These are phyloP conservation scores for Yarrowia sp. DNA, from an alignment of 805 yeast species.

Conservation along the genomic window DNA sequence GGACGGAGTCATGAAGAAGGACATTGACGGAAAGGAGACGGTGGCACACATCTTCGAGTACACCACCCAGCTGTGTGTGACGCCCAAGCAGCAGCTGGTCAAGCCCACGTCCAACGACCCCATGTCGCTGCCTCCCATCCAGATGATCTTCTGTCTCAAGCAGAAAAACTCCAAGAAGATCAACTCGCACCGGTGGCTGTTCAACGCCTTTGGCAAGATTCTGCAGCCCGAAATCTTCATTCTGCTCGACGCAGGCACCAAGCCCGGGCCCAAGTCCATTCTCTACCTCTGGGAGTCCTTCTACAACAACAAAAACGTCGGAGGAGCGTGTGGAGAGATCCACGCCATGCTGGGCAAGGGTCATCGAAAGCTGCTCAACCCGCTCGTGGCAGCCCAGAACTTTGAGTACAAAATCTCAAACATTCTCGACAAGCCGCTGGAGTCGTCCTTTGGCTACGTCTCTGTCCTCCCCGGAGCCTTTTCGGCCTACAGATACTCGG, in stretches of 20 bases:
- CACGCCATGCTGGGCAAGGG: slow-evolving; percentile 62
- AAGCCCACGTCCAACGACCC: slow-evolving; percentile 59
- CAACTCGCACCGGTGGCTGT: slow-evolving; percentile 73
- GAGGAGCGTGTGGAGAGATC: slow-evolving; percentile 78
- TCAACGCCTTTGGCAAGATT: slow-evolving; percentile 66
- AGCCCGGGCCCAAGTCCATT: slow-evolving; percentile 63
- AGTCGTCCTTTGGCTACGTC: slow-evolving; percentile 68
- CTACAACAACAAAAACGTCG: slow-evolving; percentile 63
- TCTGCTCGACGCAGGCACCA: slow-evolving; percentile 69
- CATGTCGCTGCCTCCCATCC: slow-evolving; percentile 62
- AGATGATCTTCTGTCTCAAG: slow-evolving; percentile 65
- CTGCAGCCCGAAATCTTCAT: slow-evolving; percentile 65
- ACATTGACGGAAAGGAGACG: slow-evolving; percentile 65
- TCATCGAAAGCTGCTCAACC: slow-evolving; percentile 55
- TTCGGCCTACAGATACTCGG: slow-evolving; percentile 67
- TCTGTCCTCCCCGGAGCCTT: slow-evolving; percentile 74
- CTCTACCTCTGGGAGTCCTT: slow-evolving; percentile 69
- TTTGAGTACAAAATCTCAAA: slow-evolving; percentile 73
- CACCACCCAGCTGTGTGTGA: slow-evolving; percentile 60
- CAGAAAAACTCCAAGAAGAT: slow-evolving; percentile 69
- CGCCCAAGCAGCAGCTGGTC: slow-evolving; percentile 56
- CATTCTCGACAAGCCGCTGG: slow-evolving; percentile 70
- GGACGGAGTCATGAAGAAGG: slow-evolving; percentile 68
- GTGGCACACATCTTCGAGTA: slow-evolving; percentile 72
- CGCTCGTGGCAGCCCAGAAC: slow-evolving; percentile 69